Evolutionary conservation across 805 yeast species (phyloP).

Genomic region (Wickerhamiella allomyrinae): DNA sequence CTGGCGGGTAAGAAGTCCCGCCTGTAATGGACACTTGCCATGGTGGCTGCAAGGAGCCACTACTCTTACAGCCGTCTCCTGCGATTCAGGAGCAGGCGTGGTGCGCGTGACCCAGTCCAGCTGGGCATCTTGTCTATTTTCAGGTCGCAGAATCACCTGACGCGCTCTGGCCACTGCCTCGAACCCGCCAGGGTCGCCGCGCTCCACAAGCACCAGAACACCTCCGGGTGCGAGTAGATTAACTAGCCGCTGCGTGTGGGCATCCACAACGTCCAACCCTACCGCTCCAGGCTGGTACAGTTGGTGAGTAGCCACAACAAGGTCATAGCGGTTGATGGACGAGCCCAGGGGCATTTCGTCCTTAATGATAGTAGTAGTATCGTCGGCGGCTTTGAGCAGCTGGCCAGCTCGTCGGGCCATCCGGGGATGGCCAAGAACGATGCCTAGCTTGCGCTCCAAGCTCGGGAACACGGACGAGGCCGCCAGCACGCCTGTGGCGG

Average conservation of each 20-base stretch:
- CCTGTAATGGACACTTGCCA: conserved; percentile 70
- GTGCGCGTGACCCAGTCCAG: conserved; percentile 13
- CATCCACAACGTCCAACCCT: conserved; percentile 65
- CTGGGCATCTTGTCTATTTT: conserved; percentile 19
- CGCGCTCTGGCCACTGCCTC: conserved; percentile 83
- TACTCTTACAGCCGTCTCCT: conserved; percentile 27
- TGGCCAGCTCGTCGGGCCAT: conserved; percentile 76
- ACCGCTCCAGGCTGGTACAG: conserved; percentile 42
- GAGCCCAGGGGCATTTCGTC: conserved; percentile 34
- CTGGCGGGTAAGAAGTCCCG: conserved; percentile 39
- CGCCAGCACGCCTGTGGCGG: conserved; percentile 83
- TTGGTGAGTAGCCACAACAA: conserved; percentile 74
- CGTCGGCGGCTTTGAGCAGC: conserved; percentile 21
- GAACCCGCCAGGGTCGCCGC: conserved; percentile 83
- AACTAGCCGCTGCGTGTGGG: conserved; percentile 43
- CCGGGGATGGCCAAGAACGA: conserved; percentile 50
- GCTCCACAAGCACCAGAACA: conserved; percentile 60
- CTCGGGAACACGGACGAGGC: conserved; percentile 68
- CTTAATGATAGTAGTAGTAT: conserved; percentile 40
- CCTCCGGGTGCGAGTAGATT: conserved; percentile 64
- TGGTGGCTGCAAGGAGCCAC: conserved; percentile 91
- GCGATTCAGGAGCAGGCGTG: neutral
- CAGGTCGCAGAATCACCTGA: conserved; percentile 82
- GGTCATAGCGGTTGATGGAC: conserved; percentile 45
- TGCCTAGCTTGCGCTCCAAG: conserved; percentile 55